Base-by-base conservation (phyloP, 352 stramenopile species). In the Pilasporangium apinafurcum region DNA sequence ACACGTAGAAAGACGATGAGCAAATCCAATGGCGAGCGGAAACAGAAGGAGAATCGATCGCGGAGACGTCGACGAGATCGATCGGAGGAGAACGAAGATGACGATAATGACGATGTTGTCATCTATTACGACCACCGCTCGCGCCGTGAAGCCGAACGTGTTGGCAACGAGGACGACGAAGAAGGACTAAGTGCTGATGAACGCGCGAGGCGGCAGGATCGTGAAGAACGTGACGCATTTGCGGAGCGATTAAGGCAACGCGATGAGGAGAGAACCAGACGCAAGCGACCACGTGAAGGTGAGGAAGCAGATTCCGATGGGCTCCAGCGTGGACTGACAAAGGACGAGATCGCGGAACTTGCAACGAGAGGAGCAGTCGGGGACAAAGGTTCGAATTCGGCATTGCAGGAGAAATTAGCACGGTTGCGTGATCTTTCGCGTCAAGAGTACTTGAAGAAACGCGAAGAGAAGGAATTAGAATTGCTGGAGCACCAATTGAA, bases 391-490 rank as follows among this genome's bases (percentile, higher is more conserved):
- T 46, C 53, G 39, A 52, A 37, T 1, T n/a, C n/a, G n/a, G 58
- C 65, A 5, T 42, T 76, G 4, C 67, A 66, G 21, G 63, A 90
- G 4, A 76, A 88, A 53, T 45, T 96, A 16, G 47, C 67, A 14
- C 59, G 80, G 30, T 57, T 99, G 31, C 67, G 96, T 2, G 79
- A 97, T 37, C 59, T 98, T 24, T 97, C 85, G 35, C 73, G 97
- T 28, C 89, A 98, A 39, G 85, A 95, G 32, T 99, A 99, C 53
- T 64, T 99, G 17, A 95, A 98, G 53, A 98, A 98, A 73, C 83
- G 96, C 36, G 95, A 98, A 53, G 93, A 99, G 59, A 96, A 98
- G 53, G 92, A 99, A 66, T 66, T 99, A 37, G 78, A 90, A 49
- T 67, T 99, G 37, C 68, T 99, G 38, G 74, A 98, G 44, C 65